Conservation (phyloP, 176 grass and related monocot genomes). For the Avena atlantica region DNA sequence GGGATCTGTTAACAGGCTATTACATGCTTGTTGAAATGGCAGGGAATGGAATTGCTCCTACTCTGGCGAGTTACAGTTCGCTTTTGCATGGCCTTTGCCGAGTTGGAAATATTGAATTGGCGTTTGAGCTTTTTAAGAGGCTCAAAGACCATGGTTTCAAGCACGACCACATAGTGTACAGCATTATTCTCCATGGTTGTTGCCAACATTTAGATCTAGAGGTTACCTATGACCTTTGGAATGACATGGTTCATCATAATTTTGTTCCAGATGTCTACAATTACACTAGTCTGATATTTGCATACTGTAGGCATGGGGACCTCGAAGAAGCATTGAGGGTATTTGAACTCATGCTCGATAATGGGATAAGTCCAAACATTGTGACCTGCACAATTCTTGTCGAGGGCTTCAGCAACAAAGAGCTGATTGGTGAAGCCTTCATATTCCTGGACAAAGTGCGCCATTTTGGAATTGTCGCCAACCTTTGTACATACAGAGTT, state of each 20-base stretch:
- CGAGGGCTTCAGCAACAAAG: conserved; percentile 58
- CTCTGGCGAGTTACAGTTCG: conserved; percentile 60
- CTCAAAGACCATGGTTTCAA: conserved; percentile 49
- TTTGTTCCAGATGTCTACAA: conserved; percentile 64
- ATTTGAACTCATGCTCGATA: conserved; percentile 73
- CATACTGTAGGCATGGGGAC: conserved; percentile 61
- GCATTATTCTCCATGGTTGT: conserved; percentile 71
- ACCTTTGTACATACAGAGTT: conserved; percentile 67
- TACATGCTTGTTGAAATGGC: conserved; percentile 62
- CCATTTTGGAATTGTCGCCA: conserved; percentile 60
- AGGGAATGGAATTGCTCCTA: conserved; percentile 61
- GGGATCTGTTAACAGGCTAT: conserved; percentile 48
- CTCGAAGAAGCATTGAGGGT: conserved; percentile 60
- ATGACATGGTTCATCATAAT: conserved; percentile 58
- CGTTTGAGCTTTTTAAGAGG: conserved; percentile 49
- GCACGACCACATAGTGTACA: conserved; percentile 61
- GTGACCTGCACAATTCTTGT: conserved; percentile 75
- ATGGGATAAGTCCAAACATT: conserved; percentile 62
- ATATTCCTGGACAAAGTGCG: conserved; percentile 59
- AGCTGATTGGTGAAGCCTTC: conserved; percentile 62
- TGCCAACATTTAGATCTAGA: conserved; percentile 59
- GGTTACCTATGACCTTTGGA: conserved; percentile 49
- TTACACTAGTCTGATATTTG: conserved; percentile 76
- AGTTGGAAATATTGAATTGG: conserved; percentile 49
- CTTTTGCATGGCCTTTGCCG: conserved; percentile 67